Evolutionary conservation across 73 alveolate genomes (phyloP), one percentile per base, ranked within the genome.

Genomic region (Paramecium sonneborni): DNA sequence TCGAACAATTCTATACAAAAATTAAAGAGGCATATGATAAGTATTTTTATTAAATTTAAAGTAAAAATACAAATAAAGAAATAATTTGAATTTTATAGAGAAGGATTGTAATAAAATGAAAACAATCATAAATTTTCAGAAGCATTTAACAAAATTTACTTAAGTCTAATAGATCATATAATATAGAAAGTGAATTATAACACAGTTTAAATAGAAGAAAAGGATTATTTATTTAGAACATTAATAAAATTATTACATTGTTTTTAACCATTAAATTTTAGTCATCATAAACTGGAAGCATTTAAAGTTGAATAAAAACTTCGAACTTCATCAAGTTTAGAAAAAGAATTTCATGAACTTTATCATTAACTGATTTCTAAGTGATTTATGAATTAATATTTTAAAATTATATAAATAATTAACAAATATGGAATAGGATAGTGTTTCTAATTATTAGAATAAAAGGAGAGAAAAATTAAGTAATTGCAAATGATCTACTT

Each of bases 391-490:
- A n/a, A n/a, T n/a, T n/a, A n/a, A n/a, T n/a, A 35, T 35, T 35
- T 4, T 35, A 35, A n/a, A 52, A 52, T n/a, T 52, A 52, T 20
- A 52, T 52, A 52, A 52, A 52, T 18, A 52, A 18, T 52, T 52
- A 21, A 52, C 23, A 23, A 9, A 62, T 34, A 72, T 72, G 86
- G 86, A 72, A 21, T 72, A 72, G 21, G 86, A 72, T 15, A 72
- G 86, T 21, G 32, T 72, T 34, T 72, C 86, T 28, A 72, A 9
- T 35, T 72, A 72, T 12, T 32, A 15, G 86, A 72, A 41, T 35
- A 72, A 10, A 35, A 72, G 44, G 86, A 72, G 37, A 72, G 44
- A 35, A 72, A 72, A 38, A 72, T 72, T 10, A 72, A 72, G 86
- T 72, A 62, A 72, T 15, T 18, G 30, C 86, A 34, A 10, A 35